Base-by-base conservation (phyloP, 768 basidiomycete species). In the Mycena vitilis region DNA sequence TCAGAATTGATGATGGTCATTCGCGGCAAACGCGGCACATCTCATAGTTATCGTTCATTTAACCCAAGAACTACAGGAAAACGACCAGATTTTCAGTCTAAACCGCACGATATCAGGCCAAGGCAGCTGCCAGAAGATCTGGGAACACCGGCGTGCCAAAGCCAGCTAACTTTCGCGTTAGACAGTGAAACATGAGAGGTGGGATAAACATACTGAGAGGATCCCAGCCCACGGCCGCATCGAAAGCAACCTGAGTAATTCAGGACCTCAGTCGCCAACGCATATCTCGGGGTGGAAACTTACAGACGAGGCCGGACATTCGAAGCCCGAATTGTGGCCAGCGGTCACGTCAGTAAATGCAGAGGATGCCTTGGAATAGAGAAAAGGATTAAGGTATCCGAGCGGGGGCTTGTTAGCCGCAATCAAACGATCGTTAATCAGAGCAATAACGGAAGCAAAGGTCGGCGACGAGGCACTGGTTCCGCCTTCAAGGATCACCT, bases 381-480 rank as follows among this genome's bases (percentile, higher is more conserved):
- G 12, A 38, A 51, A 65, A 5, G 64, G 56, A 25, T 58, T 58
- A 9, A 60, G 42, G 51, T 83, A 83, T 2, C 84, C 83, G 6
- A 85, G 73, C 9, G 80, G 13, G 16, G 71, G 56, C 52, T 75
- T 77, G 0, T 77, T 76, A 0, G 72, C 76, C 4, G 65, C 74
- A 20, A 82, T 44, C 13, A 81, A 78, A 0, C 77, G 81, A 42
- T 85, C 82, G 45, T 85, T 84, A 47, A 86, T 71, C 69, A 85
- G 80, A 2, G 82, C 74, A n/a, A 86, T 73, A 58, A 86, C 74
- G 36, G 77, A 78, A 0, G 84, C 80, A 63, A 88, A 83, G 0
- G 82, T 80, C 0, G 86, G 86, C 13, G 81, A 53, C 0, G 84
- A 37, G 2, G 81, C 81, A 15, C 84, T 85, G 9, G 86, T 87